A percentile compares a stretch with the other conserved stretches of the same genome.
Conservation (phyloP, 805 yeast genomes). For the Starmerella floricola region DNA sequence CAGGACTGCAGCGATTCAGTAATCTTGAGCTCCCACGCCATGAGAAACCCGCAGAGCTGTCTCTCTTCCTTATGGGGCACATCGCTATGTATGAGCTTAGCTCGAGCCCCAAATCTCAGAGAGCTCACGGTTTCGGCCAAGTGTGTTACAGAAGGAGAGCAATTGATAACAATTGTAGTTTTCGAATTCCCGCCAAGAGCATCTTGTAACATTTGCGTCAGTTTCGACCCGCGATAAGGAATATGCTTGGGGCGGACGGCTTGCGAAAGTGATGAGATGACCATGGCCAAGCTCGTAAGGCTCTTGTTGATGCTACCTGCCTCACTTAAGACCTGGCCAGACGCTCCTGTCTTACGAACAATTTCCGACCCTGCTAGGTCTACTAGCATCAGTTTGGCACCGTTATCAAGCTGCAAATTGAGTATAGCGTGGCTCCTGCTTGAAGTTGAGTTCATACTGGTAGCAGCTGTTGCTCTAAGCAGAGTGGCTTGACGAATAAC, state of each 20-base stretch:
- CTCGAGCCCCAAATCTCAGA: conserved; percentile 62
- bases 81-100: conserved; percentile 24
- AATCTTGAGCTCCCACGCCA: too few species aligned
- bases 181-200: conserved; percentile 71
- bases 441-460: conserved; percentile 60
- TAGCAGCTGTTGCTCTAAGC: conserved; percentile 45
- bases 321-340: conserved; percentile 62
- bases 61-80: too few species aligned
- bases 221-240: conserved; percentile 65
- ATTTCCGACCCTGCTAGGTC: conserved; percentile 84
- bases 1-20: too few species aligned
- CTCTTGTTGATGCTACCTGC: conserved; percentile 74
- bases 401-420: conserved; percentile 41
- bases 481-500: conserved; percentile 45
- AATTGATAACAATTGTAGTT: conserved; percentile 58
- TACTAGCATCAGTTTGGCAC: conserved; percentile 50
- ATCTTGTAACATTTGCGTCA: conserved; percentile 64
- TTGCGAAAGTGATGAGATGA: conserved; percentile 47
- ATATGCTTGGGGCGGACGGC: conserved; percentile 35
- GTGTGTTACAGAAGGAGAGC: conserved; percentile 50
- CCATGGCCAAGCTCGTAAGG: conserved; percentile 62
- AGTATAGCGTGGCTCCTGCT: conserved; percentile 74
- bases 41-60: too few species aligned
- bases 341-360: conserved; percentile 60
- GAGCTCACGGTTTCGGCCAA: conserved; percentile 58